Conservation (phyloP, 345 rosid species). For the Salix exigua region DNA sequence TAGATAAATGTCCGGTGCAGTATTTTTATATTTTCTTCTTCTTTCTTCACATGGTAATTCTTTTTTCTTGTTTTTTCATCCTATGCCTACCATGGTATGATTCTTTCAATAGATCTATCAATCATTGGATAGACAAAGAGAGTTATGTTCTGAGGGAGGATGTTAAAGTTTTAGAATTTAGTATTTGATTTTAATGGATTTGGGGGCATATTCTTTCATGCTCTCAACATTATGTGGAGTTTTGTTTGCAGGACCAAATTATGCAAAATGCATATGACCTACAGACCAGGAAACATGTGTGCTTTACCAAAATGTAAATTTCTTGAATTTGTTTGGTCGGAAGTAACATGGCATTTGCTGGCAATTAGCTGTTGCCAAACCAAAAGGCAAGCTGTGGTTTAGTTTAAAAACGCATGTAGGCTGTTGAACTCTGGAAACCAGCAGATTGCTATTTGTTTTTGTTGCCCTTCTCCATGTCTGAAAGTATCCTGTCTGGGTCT, state of each 20-base stretch:
- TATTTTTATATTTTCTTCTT: no score
- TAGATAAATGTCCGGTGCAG: no score
- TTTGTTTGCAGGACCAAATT: not conserved
- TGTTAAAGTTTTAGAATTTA: not conserved
- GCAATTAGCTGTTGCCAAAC: not conserved
- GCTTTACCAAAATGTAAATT: not conserved
- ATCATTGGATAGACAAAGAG: not conserved
- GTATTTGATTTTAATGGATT: not conserved
- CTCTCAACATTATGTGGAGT: not conserved
- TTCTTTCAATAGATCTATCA: not conserved
- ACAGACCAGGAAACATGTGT: not conserved
- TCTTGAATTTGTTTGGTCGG: not conserved
- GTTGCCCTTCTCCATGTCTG: no score
- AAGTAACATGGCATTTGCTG: not conserved
- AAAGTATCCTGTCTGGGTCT: not conserved
- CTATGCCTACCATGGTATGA: not conserved
- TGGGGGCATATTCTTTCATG: not conserved
- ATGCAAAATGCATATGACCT: not conserved
- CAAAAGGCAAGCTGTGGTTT: not conserved
- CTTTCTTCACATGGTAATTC: no score
- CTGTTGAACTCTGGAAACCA: no score
- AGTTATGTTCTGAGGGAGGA: not conserved
- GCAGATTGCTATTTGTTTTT: no score
- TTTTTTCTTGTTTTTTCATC: no score
- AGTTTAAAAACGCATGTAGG: not conserved